Conservation (phyloP, 2,329 filamentous ascomycete genomes). For the Phaeoacremonium minimum region DNA sequence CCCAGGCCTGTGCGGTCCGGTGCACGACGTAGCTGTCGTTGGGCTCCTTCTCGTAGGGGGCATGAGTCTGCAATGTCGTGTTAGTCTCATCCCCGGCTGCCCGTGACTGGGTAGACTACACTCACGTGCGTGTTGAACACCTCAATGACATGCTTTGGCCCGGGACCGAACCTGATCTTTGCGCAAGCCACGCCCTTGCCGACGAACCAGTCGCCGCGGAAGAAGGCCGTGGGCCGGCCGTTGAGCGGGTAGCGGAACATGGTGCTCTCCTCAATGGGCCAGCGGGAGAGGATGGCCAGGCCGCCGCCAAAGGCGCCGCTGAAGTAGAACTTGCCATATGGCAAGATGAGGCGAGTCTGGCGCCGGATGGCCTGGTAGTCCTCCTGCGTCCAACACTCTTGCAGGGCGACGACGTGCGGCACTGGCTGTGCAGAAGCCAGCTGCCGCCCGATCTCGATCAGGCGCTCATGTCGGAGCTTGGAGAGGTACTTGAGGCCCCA, state of each 20-base stretch:
- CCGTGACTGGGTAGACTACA: too few species aligned
- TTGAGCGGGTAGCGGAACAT: slow-evolving; percentile 90
- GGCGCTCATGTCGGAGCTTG: slow-evolving; percentile 69
- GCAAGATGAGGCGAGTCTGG: slow-evolving; percentile 68
- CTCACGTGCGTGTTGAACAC: slow-evolving; percentile 88
- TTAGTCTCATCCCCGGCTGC: too few species aligned
- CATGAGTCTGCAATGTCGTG: slow-evolving; percentile 66
- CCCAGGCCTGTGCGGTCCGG: slow-evolving; percentile 89
- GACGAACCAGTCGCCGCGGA: slow-evolving; percentile 92
- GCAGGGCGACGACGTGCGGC: slow-evolving; percentile 85
- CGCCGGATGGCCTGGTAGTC: slow-evolving; percentile 77
- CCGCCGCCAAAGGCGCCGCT: slow-evolving; percentile 87
- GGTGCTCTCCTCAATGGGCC: slow-evolving; percentile 85
- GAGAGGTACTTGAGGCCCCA: slow-evolving; percentile 92
- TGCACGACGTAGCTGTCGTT: slow-evolving; percentile 87
- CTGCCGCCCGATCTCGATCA: slow-evolving; percentile 78
- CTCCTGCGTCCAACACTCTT: slow-evolving; percentile 88
- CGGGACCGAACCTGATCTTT: slow-evolving; percentile 66
- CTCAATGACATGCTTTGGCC: slow-evolving; percentile 65
- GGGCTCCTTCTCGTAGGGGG: slow-evolving; percentile 77
- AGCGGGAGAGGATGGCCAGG: slow-evolving; percentile 82
- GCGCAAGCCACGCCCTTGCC: slow-evolving; percentile 91
- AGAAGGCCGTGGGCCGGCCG: slow-evolving; percentile 89
- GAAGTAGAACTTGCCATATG: slow-evolving; percentile 90
- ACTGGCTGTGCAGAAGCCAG: slow-evolving; percentile 63